Evolutionary conservation across 805 yeast species (phyloP).

Genomic region (Lipomyces sp.): DNA sequence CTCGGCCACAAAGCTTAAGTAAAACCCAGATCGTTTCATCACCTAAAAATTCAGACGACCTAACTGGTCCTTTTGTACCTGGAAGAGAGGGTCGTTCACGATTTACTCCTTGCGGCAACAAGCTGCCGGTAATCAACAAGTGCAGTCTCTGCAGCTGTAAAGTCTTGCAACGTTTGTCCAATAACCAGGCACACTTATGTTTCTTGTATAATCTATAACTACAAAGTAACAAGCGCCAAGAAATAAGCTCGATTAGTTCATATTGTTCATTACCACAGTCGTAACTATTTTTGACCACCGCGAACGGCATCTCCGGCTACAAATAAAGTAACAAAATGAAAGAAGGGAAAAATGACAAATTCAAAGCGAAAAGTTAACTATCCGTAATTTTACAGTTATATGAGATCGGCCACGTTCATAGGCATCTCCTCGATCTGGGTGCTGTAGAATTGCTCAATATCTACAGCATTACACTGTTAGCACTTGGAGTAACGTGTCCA

Average conservation of each 20-base stretch:
- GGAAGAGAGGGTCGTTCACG: too few species aligned
- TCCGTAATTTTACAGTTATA: constrained; percentile 39
- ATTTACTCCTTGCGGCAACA: background rate
- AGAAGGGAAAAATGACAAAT: background rate
- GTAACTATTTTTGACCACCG: background rate
- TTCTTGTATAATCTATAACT: background rate
- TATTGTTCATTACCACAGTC: constrained; percentile 3
- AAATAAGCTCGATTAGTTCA: constrained; percentile 1
- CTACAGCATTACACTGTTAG: constrained; percentile 10
- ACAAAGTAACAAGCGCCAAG: constrained; percentile 2
- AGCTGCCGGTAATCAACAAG: background rate
- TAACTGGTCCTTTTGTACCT: too few species aligned
- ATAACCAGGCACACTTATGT: background rate
- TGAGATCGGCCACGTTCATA: constrained; percentile 61
- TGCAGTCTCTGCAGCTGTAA: background rate
- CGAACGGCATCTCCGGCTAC: background rate
- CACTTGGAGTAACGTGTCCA: background rate
- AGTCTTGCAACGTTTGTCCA: background rate
- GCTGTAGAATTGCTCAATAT: constrained; percentile 84
- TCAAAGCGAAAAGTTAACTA: constrained; percentile 4
- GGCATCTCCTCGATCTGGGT: constrained; percentile 95
- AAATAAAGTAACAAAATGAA: background rate
- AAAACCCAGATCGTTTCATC: too few species aligned
- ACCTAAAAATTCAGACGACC: too few species aligned
- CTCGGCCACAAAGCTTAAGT: too few species aligned